These are phyloP conservation scores for Petunia axillaris DNA, from an alignment of 257 asterid species.

Conservation along the genomic window DNA sequence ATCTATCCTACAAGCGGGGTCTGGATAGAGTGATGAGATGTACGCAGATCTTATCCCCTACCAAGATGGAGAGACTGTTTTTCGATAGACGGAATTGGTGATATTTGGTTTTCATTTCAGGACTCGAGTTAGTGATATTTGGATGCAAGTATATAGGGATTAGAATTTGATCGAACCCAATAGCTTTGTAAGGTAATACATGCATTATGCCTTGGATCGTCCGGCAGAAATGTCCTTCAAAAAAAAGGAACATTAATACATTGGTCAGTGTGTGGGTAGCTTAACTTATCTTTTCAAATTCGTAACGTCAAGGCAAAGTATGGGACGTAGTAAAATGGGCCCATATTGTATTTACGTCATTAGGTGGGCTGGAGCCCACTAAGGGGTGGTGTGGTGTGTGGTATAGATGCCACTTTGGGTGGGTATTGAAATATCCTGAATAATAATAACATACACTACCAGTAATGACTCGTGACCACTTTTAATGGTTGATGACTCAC, in stretches of 20 bases:
- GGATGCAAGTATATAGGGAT: too few species aligned
- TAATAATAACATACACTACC: neutral
- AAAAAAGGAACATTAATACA: neutral
- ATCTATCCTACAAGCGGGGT: too few species aligned
- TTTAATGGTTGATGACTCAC: slow-evolving; percentile 25
- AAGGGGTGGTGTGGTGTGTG: slow-evolving; percentile 48
- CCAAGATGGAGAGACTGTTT: too few species aligned
- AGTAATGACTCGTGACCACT: slow-evolving; percentile 19
- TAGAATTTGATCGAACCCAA: too few species aligned
- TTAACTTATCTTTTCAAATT: slow-evolving; percentile 17
- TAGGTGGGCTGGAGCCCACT: slow-evolving; percentile 67
- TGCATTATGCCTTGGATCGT: too few species aligned
- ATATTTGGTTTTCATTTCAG: too few species aligned
- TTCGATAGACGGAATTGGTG: too few species aligned
- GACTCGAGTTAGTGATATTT: too few species aligned
- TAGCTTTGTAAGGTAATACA: too few species aligned
- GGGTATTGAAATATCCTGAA: slow-evolving; percentile 38
- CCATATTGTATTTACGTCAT: slow-evolving; percentile 45
- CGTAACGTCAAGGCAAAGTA: slow-evolving; percentile 19
- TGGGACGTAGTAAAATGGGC: slow-evolving; percentile 30
- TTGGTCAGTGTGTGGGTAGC: neutral
- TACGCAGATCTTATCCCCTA: too few species aligned
- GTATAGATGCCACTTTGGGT: slow-evolving; percentile 29
- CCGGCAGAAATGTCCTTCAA: too few species aligned
- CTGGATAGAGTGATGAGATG: too few species aligned